Evolutionary conservation across 2,329 filamentous ascomycete genomes (phyloP).

Genomic region (Aspergillus japonicus): DNA sequence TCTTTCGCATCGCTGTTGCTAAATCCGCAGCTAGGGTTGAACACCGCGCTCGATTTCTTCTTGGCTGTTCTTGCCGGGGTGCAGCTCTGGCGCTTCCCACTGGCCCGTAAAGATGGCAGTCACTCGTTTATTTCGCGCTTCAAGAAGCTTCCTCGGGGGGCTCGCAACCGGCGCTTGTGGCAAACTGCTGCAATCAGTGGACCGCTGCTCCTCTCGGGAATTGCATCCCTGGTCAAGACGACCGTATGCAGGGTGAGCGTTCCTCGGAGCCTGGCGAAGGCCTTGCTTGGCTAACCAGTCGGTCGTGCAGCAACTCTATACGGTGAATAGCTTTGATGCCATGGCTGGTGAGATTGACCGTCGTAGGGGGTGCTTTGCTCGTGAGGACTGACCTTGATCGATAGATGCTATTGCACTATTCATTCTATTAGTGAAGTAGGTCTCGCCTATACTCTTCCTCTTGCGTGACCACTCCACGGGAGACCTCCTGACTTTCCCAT

Average conservation of each 20-base stretch:
- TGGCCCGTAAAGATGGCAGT: too few species aligned
- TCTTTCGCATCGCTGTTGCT: too few species aligned
- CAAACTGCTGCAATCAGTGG: conserved; percentile 36
- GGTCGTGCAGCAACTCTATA: conserved; percentile 30
- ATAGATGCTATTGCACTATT: conserved; percentile 34
- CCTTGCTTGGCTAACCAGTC: background rate
- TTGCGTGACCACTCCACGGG: background rate
- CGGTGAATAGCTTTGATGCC: conserved; percentile 32
- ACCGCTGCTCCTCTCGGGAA: conserved; percentile 35
- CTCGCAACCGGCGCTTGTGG: conserved; percentile 36
- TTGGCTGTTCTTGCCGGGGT: too few species aligned
- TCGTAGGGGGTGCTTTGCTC: too few species aligned
- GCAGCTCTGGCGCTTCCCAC: too few species aligned
- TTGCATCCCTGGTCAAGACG: conserved; percentile 38
- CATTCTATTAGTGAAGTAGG: conserved; percentile 41
- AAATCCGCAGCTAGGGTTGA: too few species aligned
- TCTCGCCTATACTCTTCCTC: background rate
- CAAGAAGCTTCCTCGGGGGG: conserved; percentile 26
- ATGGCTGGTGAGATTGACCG: conserved; percentile 27
- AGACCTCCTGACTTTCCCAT: background rate
- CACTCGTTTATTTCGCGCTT: conserved; percentile 24
- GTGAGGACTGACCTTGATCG: background rate
- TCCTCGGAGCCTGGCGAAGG: background rate
- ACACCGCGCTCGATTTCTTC: too few species aligned
- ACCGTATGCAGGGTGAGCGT: conserved; percentile 22